These are phyloP conservation scores for Metschnikowia lunata DNA, from an alignment of 805 yeast genomes.

Conservation along the genomic window DNA sequence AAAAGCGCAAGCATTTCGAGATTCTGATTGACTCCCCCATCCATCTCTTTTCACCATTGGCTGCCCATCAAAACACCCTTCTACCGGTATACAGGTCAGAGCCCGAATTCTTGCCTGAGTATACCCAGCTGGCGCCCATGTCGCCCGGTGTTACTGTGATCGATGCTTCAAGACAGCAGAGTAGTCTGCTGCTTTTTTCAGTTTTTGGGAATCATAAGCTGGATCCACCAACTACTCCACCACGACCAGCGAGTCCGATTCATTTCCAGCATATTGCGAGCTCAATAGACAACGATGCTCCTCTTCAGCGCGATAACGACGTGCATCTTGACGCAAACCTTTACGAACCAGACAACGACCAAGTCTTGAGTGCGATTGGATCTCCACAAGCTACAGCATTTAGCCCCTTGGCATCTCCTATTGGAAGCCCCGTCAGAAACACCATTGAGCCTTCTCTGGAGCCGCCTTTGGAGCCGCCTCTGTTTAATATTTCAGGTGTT, in stretches of 20 bases:
- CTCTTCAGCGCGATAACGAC: constrained; percentile 34
- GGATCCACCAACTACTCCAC: not conserved
- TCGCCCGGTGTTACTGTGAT: constrained; percentile 54
- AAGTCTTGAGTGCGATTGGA: constrained; percentile 16
- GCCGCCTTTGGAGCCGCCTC: constrained; percentile 17
- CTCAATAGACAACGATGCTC: constrained; percentile 24
- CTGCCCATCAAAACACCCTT: constrained; percentile 77
- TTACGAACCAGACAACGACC: constrained; percentile 50
- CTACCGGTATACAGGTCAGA: constrained; percentile 61
- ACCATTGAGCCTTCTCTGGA: constrained; percentile 9
- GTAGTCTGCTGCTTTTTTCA: constrained; percentile 4
- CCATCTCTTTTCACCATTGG: constrained; percentile 68
- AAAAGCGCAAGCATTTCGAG: constrained; percentile 85
- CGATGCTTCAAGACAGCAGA: constrained; percentile 22
- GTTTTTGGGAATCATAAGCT: constrained; percentile 1
- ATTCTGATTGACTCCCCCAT: constrained; percentile 93
- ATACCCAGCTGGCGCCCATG: constrained; percentile 42
- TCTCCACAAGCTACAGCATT: constrained; percentile 18
- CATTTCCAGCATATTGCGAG: constrained; percentile 29
- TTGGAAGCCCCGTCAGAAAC: constrained; percentile 6
- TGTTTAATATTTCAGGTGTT: constrained; percentile 9
- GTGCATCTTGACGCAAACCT: constrained; percentile 44
- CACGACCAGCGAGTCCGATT: constrained; percentile 6
- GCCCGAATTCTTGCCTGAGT: constrained; percentile 22
- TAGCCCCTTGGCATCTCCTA: constrained; percentile 13